A percentile compares a stretch with the other conserved stretches of the same genome.
Evolutionary conservation across 805 yeast genomes (phyloP).

Genomic region (Cyberlindnera suaveolens): DNA sequence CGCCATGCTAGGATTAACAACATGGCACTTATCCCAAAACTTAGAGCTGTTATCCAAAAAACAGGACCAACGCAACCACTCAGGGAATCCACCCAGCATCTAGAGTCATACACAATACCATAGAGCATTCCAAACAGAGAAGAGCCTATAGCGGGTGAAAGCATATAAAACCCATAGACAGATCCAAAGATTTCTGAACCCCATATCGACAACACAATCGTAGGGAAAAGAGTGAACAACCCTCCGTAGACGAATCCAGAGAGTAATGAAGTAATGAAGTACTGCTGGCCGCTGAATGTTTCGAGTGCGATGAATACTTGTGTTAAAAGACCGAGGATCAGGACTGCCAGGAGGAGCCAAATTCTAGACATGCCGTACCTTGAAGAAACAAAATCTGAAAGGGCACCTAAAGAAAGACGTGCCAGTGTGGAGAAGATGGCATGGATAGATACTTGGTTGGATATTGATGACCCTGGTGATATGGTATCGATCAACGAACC

Average conservation of each 20-base stretch:
- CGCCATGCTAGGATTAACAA: constrained; percentile 18
- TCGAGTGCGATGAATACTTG: constrained; percentile 27
- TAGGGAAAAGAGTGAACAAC: constrained; percentile 79
- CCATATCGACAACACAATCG: constrained; percentile 78
- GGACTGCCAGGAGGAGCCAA: constrained; percentile 25
- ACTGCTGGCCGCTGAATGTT: constrained; percentile 16
- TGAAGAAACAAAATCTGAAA: constrained; percentile 52
- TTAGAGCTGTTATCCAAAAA: constrained; percentile 13
- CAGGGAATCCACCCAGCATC: constrained; percentile 12
- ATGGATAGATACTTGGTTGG: constrained; percentile 51
- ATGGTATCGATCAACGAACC: constrained; percentile 51
- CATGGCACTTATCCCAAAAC: constrained; percentile 8
- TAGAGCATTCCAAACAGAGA: constrained; percentile 61
- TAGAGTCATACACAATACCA: constrained; percentile 54
- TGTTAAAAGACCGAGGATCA: constrained; percentile 30
- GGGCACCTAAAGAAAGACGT: constrained; percentile 59
- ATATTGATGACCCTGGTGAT: constrained; percentile 23
- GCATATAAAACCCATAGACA: constrained; percentile 85
- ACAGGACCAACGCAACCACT: constrained; percentile 14
- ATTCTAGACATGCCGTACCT: constrained; percentile 23
- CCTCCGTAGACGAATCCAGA: constrained; percentile 79
- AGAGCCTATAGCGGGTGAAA: constrained; percentile 84
- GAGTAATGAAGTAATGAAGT: constrained; percentile 35
- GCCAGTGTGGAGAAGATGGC: constrained; percentile 66
- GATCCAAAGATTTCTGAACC: constrained; percentile 87